Evolutionary conservation across 768 basidiomycete genomes (phyloP), one percentile per base, ranked within the genome.

Genomic region (Gyrodon lividus): DNA sequence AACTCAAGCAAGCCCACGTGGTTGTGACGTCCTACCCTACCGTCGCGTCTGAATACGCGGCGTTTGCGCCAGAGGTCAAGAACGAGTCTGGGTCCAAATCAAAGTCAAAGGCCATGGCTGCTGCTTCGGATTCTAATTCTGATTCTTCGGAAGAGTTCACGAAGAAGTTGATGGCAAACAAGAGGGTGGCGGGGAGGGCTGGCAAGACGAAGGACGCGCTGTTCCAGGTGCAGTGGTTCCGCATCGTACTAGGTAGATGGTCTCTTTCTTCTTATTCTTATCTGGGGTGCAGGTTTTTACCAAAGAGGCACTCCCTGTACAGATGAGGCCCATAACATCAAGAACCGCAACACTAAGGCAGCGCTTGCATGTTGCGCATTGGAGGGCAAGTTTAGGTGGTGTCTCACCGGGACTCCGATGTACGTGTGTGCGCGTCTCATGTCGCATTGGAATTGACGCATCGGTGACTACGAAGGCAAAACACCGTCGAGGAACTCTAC

Each of bases 301-400:
- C 17, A 13, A 13, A 30, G 17, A 37, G 37, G 22, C 12, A 6
- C 17, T 26, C 14, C 10, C 1, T 26, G 41, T 17, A n/a, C 46
- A 90, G 94, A 97, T 62, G 93, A 97, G 63, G 94, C 94, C 0
- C 94, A 97, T 65, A 90, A 87, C 59, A 96, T 97, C 74, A 96
- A 95, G 76, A 92, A 94, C 61, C 76, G 82, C 44, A 84, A 77
- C 31, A 89, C 87, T 0, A 89, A 92, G 62, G 81, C 80, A 26
- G 83, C 91, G 2, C 74, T 84, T 33, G 92, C 90, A 0, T 92
- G 91, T 53, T 89, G 83, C 53, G 87, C 76, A 6, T 74, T 96
- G n/a, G 68, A 84, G 42, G 79, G 80, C 13, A 90, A 88, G 61
- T 93, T 79, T 67, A 77, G 89, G 47, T 97, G 94, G 94, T 90